A percentile compares a stretch with the other conserved stretches of the same genome.
phyloP scores from a whole-genome alignment of 768 basidiomycete species.

The Tylopilus felleus region DNA sequence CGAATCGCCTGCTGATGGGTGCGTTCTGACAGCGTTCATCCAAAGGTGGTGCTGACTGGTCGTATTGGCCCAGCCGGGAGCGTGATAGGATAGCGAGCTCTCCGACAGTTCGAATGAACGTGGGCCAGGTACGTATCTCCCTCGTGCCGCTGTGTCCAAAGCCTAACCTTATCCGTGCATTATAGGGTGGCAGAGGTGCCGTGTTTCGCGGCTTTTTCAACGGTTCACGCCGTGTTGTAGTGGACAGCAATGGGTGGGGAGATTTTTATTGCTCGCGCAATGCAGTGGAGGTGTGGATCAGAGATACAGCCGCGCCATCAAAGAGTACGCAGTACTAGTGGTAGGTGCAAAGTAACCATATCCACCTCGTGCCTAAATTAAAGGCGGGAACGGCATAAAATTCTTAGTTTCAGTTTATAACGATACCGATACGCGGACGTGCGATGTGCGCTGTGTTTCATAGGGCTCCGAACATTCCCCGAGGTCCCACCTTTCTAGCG shows the following conservation, averaged over 20 bases:
- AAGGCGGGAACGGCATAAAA: too few relatives aligned
- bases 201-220: conserved; percentile 51
- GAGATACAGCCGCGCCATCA: neutral
- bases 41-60: neutral
- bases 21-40: conserved; percentile 3
- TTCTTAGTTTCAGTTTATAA: too few relatives aligned
- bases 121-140: conserved; percentile 50
- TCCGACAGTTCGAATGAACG: conserved; percentile 54
- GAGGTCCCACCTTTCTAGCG: too few relatives aligned
- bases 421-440: too few relatives aligned
- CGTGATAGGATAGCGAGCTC: conserved; percentile 14
- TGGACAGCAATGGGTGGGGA: conserved; percentile 61
- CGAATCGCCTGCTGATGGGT: conserved; percentile 22
- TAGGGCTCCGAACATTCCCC: too few relatives aligned
- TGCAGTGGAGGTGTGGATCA: conserved; percentile 59
- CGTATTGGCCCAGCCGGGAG: neutral
- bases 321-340: neutral
- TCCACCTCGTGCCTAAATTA: too few relatives aligned
- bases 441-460: too few relatives aligned
- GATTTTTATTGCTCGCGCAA: conserved; percentile 56
- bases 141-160: neutral
- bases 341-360: neutral
- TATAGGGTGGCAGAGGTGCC: conserved; percentile 31
- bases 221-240: conserved; percentile 38
- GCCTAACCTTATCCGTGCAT: conserved; percentile 13